A percentile compares a stretch with the other conserved stretches of the same genome.
phyloP scores from a whole-genome alignment of 257 asterid species.

The Nicotiana attenuata region DNA sequence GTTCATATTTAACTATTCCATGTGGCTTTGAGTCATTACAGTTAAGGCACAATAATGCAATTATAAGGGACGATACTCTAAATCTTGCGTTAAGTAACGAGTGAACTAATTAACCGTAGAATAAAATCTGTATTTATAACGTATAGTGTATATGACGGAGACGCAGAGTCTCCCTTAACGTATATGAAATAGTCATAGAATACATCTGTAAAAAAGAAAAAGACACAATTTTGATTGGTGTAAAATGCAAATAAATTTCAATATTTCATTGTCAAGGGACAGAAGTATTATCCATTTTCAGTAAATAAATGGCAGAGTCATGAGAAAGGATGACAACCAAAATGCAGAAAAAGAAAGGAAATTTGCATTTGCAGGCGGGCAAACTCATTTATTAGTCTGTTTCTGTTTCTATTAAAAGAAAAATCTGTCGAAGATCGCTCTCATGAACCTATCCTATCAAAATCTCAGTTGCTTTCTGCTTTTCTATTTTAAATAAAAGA shows the following conservation, averaged over 20 bases:
- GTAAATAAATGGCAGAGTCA: background rate
- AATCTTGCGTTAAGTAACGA: background rate
- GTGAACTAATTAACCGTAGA: background rate
- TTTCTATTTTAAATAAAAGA: background rate
- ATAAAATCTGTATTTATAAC: background rate
- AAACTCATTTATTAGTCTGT: constrained; percentile 9
- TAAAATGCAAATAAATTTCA: no score
- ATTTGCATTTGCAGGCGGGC: background rate
- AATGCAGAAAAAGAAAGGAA: background rate
- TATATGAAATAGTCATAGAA: background rate
- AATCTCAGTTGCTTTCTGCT: constrained; percentile 11
- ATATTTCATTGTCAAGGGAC: background rate
- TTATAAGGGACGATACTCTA: background rate
- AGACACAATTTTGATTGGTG: background rate
- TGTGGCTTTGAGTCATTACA: background rate
- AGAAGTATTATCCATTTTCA: background rate
- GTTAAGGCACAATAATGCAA: background rate
- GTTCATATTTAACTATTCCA: background rate
- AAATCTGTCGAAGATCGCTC: background rate
- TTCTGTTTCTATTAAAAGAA: background rate
- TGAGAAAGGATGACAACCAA: background rate
- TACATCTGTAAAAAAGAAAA: no score
- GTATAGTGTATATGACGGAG: background rate
- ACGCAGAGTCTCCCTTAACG: background rate
- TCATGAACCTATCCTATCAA: background rate